Percentiles rank a stretch among this genome's conserved stretches.
These are phyloP conservation scores for Ceratocystis harringtonii DNA, from an alignment of 2,329 filamentous ascomycete genomes.

Conservation along the genomic window DNA sequence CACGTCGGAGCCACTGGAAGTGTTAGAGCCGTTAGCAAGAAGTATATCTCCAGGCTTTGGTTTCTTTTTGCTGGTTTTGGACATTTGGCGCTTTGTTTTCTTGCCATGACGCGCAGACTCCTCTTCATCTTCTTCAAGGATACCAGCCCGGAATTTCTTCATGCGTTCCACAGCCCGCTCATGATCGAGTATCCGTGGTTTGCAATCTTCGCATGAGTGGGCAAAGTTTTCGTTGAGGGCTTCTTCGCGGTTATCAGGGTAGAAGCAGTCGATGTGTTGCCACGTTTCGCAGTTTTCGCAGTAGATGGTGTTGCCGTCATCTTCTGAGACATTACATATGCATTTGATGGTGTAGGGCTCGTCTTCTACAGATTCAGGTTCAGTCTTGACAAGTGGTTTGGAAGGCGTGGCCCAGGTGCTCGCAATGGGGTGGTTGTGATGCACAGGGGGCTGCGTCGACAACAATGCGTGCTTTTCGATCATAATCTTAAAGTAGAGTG, in stretches of 20 bases:
- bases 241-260: constrained; percentile 56
- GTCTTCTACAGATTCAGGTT: constrained; percentile 36
- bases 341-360: constrained; percentile 94
- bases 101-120: constrained; percentile 45
- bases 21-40: constrained; percentile 33
- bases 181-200: constrained; percentile 58
- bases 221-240: constrained; percentile 55
- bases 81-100: constrained; percentile 56
- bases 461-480: constrained; percentile 41
- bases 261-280: constrained; percentile 98
- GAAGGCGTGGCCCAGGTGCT: constrained; percentile 26
- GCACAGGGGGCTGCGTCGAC: constrained; percentile 40
- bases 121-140: constrained; percentile 32
- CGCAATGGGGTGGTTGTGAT: constrained; percentile 35
- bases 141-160: constrained; percentile 30
- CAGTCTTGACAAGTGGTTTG: constrained; percentile 25
- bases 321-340: constrained; percentile 83
- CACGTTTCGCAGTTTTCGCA: constrained; percentile 93
- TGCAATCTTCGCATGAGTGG: constrained; percentile 82
- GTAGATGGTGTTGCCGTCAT: constrained; percentile 94
- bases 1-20: neutral
- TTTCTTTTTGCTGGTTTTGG: constrained; percentile 84
- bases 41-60: constrained; percentile 53
- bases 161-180: constrained; percentile 57
- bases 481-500: constrained; percentile 40